Evolutionary conservation across 805 yeast species (phyloP).

Genomic region (Brettanomyces anomalus): DNA sequence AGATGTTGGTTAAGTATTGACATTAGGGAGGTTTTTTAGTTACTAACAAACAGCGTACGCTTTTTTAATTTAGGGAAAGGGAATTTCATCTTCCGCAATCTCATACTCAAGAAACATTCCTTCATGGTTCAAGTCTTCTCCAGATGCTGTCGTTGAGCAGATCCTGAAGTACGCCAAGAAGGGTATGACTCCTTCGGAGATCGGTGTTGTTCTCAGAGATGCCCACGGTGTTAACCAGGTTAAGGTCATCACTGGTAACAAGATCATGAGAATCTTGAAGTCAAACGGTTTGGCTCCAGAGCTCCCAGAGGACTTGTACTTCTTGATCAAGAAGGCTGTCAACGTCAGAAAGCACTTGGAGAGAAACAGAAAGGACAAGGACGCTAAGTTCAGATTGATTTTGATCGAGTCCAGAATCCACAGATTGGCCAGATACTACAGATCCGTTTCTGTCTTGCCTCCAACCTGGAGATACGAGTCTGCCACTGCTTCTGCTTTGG

Average conservation of each 20-base stretch:
- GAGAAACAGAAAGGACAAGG: conserved; percentile 99
- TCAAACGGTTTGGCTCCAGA: conserved; percentile 99
- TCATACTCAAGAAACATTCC: conserved; percentile 99
- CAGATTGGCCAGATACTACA: conserved; percentile 99
- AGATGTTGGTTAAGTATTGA: conserved; percentile 23
- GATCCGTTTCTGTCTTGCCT: conserved; percentile 97
- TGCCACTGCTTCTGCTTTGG: conserved; percentile 99
- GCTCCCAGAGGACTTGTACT: conserved; percentile 99
- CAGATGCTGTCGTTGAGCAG: conserved; percentile 96
- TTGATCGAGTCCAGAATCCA: conserved; percentile 99
- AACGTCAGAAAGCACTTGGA: conserved; percentile 99
- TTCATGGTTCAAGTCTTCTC: conserved; percentile 97
- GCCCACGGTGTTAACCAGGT: conserved; percentile 99
- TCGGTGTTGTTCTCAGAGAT: conserved; percentile 99
- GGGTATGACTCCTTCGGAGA: conserved; percentile 99
- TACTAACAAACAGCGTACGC: conserved; percentile 9
- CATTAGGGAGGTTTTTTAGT: conserved; percentile 25
- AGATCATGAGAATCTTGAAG: conserved; percentile 97
- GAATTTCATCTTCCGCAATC: conserved; percentile 97
- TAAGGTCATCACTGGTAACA: conserved; percentile 97
- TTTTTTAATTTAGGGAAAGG: conserved; percentile 70
- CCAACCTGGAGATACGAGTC: conserved; percentile 99
- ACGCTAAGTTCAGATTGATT: conserved; percentile 99
- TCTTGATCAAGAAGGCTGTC: conserved; percentile 98
- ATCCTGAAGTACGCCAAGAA: conserved; percentile 99